These are phyloP conservation scores for Coniosporium apollinis DNA, from an alignment of 495 filamentous ascomycete genomes.

Conservation along the genomic window DNA sequence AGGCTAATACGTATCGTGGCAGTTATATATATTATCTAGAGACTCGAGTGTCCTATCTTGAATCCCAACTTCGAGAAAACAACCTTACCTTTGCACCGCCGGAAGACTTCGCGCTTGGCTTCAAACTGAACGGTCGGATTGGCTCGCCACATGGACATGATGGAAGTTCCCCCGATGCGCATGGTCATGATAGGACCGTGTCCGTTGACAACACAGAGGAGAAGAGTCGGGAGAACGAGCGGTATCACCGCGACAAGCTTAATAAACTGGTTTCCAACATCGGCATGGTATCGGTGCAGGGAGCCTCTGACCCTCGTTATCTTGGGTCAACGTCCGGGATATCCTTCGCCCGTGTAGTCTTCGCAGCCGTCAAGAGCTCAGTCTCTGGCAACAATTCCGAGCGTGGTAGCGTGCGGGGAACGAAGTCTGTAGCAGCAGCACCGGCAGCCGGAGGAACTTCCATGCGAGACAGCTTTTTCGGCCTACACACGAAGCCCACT, in stretches of 20 bases:
- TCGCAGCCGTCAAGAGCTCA: slow-evolving; percentile 82
- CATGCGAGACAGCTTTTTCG: slow-evolving; percentile 92
- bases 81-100: slow-evolving; percentile 55
- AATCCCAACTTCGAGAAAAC: slow-evolving; percentile 54
- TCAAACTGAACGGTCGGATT: slow-evolving; percentile 3
- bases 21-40: slow-evolving; percentile 95
- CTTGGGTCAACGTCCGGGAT: slow-evolving; percentile 80
- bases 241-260: slow-evolving; percentile 45
- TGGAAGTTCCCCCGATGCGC: too few species aligned
- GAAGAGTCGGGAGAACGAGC: slow-evolving; percentile 32
- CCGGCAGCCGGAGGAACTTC: slow-evolving; percentile 36
- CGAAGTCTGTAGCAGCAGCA: slow-evolving; percentile 28
- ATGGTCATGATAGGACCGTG: too few species aligned
- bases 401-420: slow-evolving; percentile 35
- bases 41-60: slow-evolving; percentile 65
- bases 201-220: too few species aligned
- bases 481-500: slow-evolving; percentile 73
- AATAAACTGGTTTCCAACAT: slow-evolving; percentile 62
- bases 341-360: slow-evolving; percentile 86
- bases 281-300: slow-evolving; percentile 59
- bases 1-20: too few species aligned
- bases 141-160: too few species aligned
- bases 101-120: slow-evolving; percentile 52
- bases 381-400: slow-evolving; percentile 41
- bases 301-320: slow-evolving; percentile 59